Percentiles rank a stretch among this genome's conserved stretches.
These are phyloP conservation scores for Wallacemonas rigidus DNA, from an alignment of 208 protist genomes.

Conservation along the genomic window DNA sequence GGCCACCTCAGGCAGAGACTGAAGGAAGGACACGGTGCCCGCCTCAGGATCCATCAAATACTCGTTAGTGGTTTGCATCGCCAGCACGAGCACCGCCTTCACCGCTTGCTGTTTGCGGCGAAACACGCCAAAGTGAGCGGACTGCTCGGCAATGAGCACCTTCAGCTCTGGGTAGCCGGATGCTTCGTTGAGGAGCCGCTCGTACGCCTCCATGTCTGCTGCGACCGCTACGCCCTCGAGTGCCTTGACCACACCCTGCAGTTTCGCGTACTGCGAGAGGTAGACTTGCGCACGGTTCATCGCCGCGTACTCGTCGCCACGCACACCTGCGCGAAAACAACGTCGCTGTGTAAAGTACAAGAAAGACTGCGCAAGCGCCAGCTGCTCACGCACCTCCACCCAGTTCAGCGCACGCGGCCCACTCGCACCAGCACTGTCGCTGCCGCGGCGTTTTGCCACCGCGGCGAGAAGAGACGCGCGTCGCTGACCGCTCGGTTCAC, in stretches of 20 bases:
- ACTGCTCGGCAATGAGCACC: slow-evolving; percentile 17
- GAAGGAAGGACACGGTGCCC: not conserved
- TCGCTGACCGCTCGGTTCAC: not conserved
- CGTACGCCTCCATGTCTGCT: slow-evolving; percentile 22
- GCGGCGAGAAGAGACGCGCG: not conserved
- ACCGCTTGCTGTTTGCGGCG: slow-evolving; percentile 18
- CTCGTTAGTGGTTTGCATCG: slow-evolving; percentile 11
- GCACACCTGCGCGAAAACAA: slow-evolving; percentile 54
- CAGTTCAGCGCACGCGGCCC: slow-evolving; percentile 23
- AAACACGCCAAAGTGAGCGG: slow-evolving; percentile 9
- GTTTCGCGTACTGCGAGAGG: slow-evolving; percentile 34
- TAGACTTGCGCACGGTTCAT: slow-evolving; percentile 47
- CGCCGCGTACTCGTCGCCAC: slow-evolving; percentile 29
- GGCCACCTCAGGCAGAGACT: slow-evolving; percentile 2
- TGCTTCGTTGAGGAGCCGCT: slow-evolving; percentile 22
- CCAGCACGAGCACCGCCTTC: slow-evolving; percentile 13
- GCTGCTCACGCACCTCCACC: slow-evolving; percentile 26
- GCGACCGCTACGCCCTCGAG: slow-evolving; percentile 22
- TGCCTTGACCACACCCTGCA: slow-evolving; percentile 26
- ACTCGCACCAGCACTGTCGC: not conserved
- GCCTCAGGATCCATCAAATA: not conserved
- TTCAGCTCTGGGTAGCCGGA: slow-evolving; percentile 21
- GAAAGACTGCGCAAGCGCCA: slow-evolving; percentile 34
- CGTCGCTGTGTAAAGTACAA: slow-evolving; percentile 59
- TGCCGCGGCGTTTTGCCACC: not conserved